Base-by-base conservation (phyloP, 2,329 filamentous ascomycete genomes). In the Hypoxylon sp. region DNA sequence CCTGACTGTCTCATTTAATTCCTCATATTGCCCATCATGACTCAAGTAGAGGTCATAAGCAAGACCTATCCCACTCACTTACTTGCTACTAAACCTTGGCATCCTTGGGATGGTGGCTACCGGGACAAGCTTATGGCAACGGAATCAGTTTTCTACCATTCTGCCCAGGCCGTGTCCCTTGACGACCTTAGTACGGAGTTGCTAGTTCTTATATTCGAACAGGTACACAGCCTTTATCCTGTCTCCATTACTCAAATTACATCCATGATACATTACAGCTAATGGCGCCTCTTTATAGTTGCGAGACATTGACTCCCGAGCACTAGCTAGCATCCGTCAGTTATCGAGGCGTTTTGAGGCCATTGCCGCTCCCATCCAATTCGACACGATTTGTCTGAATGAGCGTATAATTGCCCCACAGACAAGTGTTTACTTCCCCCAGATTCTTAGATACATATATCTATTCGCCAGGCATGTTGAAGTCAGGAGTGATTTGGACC, bases 331-430 rank as follows among this genome's bases (percentile, higher is more conserved):
- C 36, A 72, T 75, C 54, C 80, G 81, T n/a, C 69, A 75, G 51
- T 69, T 80, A 20, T 83, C 79, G 38, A 76, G 70, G 52, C 75
- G 78, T 32, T 77, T 83, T 48, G 73, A 82, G 56, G 74, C 75
- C 14, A 78, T 84, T 40, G 76, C 78, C 38, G 81, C 78, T 9
- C 82, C 82, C 0, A 77, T 83, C 20, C 71, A 75, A 38, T 84
- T 83, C 69, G 76, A 76, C 30, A 74, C 71, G 7, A 57, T 84
- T 20, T 70, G 70, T 1, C 68, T 84, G 18, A 83, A 79, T 52
- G 72, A 77, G 42, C 61, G 67, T 36, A 76, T 84, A 11, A 74
- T 82, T 49, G 72, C 73, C 9, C 72, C 72, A 5, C 71, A 76
- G 51, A 76, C 78, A n/a, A 75, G 78, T 40, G 67, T 60, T 12